Percentiles rank a stretch among this genome's conserved stretches.
Conservation (phyloP, 2,329 filamentous ascomycete species). For the Botryosphaeria dothidea region DNA sequence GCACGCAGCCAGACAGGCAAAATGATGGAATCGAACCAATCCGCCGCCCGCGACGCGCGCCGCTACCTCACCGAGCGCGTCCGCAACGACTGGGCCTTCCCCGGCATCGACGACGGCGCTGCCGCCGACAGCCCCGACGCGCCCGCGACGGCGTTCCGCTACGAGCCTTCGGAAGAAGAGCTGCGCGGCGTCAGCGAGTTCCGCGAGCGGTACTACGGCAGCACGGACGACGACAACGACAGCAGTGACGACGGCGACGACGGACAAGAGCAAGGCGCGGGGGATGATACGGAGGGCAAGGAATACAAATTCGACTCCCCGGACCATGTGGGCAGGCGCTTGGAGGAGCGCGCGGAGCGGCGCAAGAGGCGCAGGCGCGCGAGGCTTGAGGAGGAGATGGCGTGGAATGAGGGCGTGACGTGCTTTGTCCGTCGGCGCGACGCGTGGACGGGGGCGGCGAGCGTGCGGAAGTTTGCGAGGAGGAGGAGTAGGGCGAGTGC, state of each 20-base stretch:
- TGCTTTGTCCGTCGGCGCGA: slow-evolving; percentile 77
- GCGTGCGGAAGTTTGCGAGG: slow-evolving; percentile 43
- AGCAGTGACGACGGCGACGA: slow-evolving; percentile 19
- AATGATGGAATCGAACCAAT: slow-evolving; percentile 33
- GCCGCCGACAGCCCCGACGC: background rate
- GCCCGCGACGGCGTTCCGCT: slow-evolving; percentile 23
- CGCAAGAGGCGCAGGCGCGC: slow-evolving; percentile 41
- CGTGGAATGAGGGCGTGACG: slow-evolving; percentile 79
- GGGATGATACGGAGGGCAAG: slow-evolving; percentile 16
- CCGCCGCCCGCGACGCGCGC: slow-evolving; percentile 44
- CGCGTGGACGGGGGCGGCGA: slow-evolving; percentile 76
- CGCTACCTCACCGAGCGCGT: slow-evolving; percentile 44
- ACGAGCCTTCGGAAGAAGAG: slow-evolving; percentile 30
- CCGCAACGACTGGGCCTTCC: slow-evolving; percentile 49
- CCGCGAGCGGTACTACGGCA: slow-evolving; percentile 47
- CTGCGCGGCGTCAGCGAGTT: slow-evolving; percentile 37
- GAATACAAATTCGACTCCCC: slow-evolving; percentile 47
- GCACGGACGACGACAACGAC: slow-evolving; percentile 27
- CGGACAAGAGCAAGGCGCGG: background rate
- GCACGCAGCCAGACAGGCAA: background rate
- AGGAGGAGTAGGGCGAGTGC: slow-evolving; percentile 49
- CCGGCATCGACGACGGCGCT: slow-evolving; percentile 25
- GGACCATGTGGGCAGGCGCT: slow-evolving; percentile 41
- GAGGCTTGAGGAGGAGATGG: slow-evolving; percentile 44
- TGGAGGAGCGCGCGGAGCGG: slow-evolving; percentile 29